Evolutionary conservation across 257 asterid species (phyloP).

Genomic region (Sherardia arvensis): DNA sequence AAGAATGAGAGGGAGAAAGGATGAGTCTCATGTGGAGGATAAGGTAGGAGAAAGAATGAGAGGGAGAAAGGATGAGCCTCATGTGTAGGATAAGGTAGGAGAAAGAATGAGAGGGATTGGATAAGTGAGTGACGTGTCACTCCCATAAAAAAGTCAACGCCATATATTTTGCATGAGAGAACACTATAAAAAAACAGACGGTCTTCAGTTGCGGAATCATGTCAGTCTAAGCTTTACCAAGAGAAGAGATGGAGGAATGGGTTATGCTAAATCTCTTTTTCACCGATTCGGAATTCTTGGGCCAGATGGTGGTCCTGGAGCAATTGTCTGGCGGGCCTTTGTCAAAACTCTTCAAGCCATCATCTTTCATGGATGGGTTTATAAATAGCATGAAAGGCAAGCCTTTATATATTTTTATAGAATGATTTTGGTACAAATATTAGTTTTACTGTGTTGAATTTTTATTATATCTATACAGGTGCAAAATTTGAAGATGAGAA

Average conservation of each 20-base stretch:
- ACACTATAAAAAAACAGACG: too few relatives aligned
- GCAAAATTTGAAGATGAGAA: constrained; percentile 37
- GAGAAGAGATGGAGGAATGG: constrained; percentile 99
- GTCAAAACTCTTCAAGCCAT: constrained; percentile 64
- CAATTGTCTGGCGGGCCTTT: constrained; percentile 86
- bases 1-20: too few relatives aligned
- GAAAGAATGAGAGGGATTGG: too few relatives aligned
- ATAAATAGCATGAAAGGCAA: constrained; percentile 36
- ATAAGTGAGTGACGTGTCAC: too few relatives aligned
- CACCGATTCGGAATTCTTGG: constrained; percentile 92
- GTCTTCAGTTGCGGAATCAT: too few relatives aligned
- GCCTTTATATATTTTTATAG: constrained; percentile 11
- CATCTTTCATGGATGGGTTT: constrained; percentile 48
- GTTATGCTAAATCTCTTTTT: constrained; percentile 78
- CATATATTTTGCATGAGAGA: too few relatives aligned
- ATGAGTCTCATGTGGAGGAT: too few relatives aligned
- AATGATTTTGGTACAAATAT: background rate
- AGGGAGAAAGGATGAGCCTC: too few relatives aligned
- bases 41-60: too few relatives aligned
- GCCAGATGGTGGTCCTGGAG: constrained; percentile 97
- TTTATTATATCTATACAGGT: constrained; percentile 30
- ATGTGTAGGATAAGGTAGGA: too few relatives aligned
- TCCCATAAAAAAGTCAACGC: too few relatives aligned
- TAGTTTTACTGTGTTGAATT: constrained; percentile 10
- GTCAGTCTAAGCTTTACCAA: too few relatives aligned